Evolutionary conservation across 352 stramenopile genomes (phyloP).

Genomic region (Phytophthora capsici): DNA sequence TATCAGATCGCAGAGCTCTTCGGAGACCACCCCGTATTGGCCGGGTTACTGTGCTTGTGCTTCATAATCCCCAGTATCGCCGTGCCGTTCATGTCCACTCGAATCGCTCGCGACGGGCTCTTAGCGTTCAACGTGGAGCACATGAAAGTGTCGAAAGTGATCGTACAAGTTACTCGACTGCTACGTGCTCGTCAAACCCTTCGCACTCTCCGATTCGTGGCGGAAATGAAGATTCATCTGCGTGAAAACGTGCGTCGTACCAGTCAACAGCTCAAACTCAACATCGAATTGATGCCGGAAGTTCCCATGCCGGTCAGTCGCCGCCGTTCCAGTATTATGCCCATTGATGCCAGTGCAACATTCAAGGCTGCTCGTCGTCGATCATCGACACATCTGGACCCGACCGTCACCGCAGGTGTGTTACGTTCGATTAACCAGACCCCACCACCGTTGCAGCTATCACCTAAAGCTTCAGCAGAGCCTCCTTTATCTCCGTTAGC

Average conservation of each 20-base stretch:
- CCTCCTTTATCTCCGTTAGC: slow-evolving; percentile 59
- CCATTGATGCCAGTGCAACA: slow-evolving; percentile 32
- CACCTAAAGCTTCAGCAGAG: slow-evolving; percentile 22
- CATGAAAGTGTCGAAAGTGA: slow-evolving; percentile 71
- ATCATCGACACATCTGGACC: slow-evolving; percentile 22
- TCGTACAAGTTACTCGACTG: slow-evolving; percentile 69
- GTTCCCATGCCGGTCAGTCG: slow-evolving; percentile 23
- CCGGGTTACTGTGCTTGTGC: slow-evolving; percentile 44
- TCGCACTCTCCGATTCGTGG: slow-evolving; percentile 75
- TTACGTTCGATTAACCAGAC: slow-evolving; percentile 24
- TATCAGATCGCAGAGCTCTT: slow-evolving; percentile 45
- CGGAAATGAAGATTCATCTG: slow-evolving; percentile 84
- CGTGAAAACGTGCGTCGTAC: slow-evolving; percentile 51
- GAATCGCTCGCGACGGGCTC: slow-evolving; percentile 69
- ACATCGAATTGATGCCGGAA: slow-evolving; percentile 29
- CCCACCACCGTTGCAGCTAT: slow-evolving; percentile 10
- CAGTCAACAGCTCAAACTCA: slow-evolving; percentile 11
- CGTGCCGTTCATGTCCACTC: slow-evolving; percentile 67
- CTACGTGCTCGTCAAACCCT: slow-evolving; percentile 73
- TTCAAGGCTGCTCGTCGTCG: slow-evolving; percentile 35
- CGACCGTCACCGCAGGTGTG: slow-evolving; percentile 21
- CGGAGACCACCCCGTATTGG: slow-evolving; percentile 21
- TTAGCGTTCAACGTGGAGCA: slow-evolving; percentile 83
- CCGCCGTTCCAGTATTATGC: slow-evolving; percentile 24
- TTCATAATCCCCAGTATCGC: slow-evolving; percentile 66